Evolutionary conservation across 768 basidiomycete species (phyloP).

Genomic region (Collybiopsis confluens): DNA sequence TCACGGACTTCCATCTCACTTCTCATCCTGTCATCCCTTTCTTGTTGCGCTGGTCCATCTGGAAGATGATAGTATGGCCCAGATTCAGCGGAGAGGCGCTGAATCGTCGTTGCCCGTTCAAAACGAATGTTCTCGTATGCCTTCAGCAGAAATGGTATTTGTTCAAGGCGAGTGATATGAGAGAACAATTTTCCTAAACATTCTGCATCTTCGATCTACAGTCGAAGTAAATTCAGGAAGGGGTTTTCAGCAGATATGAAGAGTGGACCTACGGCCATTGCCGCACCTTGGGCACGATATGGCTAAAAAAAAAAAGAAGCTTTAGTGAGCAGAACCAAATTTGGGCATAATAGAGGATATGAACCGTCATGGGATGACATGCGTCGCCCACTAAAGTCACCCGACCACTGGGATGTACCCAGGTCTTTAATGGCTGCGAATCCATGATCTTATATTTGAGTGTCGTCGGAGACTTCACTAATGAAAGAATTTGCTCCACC

Average conservation of each 20-base stretch:
- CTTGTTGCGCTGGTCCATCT: conserved; percentile 53
- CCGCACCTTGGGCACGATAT: conserved; percentile 47
- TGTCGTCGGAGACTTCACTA: conserved; percentile 33
- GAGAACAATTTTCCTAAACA: conserved; percentile 23
- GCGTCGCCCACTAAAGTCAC: conserved; percentile 49
- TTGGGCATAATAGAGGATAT: conserved; percentile 14
- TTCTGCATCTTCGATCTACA: conserved; percentile 31
- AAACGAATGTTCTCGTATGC: conserved; percentile 53
- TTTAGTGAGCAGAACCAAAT: conserved; percentile 12
- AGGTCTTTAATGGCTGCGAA: conserved; percentile 40
- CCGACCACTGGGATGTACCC: conserved; percentile 40
- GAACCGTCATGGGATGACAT: conserved; percentile 54
- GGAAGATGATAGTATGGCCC: conserved; percentile 52
- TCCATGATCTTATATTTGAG: conserved; percentile 46
- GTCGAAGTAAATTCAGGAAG: conserved; percentile 4
- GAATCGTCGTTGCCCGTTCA: conserved; percentile 43
- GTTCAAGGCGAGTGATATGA: conserved; percentile 33
- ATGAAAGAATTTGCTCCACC: conserved; percentile 38
- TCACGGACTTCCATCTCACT: conserved; percentile 34
- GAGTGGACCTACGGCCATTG: conserved; percentile 37
- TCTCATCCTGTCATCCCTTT: conserved; percentile 49
- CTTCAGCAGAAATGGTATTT: conserved; percentile 42
- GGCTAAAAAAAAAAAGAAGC: conserved; percentile 41
- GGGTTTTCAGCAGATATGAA: neutral
- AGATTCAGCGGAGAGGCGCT: conserved; percentile 45